Base-by-base conservation (phyloP, 2,329 filamentous ascomycete genomes). In the Pseudopyrenochaeta lycopersici region DNA sequence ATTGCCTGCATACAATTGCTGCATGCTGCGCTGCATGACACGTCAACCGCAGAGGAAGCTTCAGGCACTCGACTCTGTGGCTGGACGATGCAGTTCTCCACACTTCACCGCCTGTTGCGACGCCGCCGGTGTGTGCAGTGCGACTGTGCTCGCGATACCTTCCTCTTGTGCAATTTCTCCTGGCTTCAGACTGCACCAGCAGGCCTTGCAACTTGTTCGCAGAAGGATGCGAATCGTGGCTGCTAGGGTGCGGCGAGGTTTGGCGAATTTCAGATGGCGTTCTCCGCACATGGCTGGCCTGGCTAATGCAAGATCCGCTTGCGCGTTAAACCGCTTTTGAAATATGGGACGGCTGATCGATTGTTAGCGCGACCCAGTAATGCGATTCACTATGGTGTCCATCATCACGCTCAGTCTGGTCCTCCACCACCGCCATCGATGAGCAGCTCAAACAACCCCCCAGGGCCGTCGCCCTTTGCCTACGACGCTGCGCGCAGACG, bases 401-500 rank as follows among this genome's bases (percentile, higher is more conserved):
- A 70, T 57, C 69, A 64, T 43, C 65, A 68, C 57, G 38, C 64
- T 36, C 70, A 68, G 36, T 62, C 67, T 31, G 66, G 62, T 54
- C 71, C 67, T 63, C 68, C 70, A 56, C 67, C 71, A 55, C 70
- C 66, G 46, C 67, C 71, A 61, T 68, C 71, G 36, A 76, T 76
- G 71, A 68, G 59, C 49, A 60, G 54, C 52, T 66, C 72, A 39
- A 68, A 71, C 52, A 67, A 62, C 52, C 47, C 65, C 17, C 54
- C 75, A 30, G 66, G 61, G 44, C 70, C 67, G 52, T 76, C 80
- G 71, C 69, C 72, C 23, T 76, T 77, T 55, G 71, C 71, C 49
- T 79, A 76, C 64, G 79, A 81, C 53, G 66, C 70, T 30, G 67
- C 76, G 46, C 76, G 80, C 53, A 71, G 78, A 54, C 71, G 62